Base-by-base conservation (phyloP, 202 grass and related monocot species). In the Schoenoplectus tabernaemontani region DNA sequence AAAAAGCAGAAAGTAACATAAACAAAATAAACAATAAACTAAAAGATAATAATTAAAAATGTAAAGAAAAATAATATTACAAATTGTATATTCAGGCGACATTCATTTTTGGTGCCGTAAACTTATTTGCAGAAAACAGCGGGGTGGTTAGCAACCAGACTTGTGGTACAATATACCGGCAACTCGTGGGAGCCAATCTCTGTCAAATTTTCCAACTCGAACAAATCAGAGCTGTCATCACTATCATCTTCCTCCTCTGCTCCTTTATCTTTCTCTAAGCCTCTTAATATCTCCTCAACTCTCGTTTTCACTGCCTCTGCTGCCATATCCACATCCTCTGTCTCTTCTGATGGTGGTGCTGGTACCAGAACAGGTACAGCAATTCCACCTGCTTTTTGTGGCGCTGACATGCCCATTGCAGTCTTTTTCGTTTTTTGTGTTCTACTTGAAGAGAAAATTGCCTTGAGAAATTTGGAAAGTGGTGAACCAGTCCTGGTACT, bases 211-310 rank as follows among this genome's bases (percentile, higher is more conserved):
- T 97, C 85, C 41, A 97, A 79, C 82, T 97, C 94, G 81, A 97
- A 97, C 59, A 97, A 88, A 80, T 97, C 94, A 20, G 94, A 94
- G 81, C 94, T 97, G 12, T 78, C 73, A 79, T 97, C 94, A 78
- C 94, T 97, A 3, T 82, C 81, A 28, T 51, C 11, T 17, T 10
- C 54, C 47, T 4, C n/a, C n/a, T n/a, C 26, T 50, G 1, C 30
- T 80, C 72, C 19, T 64, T 76, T 24, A 10, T 59, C 24, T 11
- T 61, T 43, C 20, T 81, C 83, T 53, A 88, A 65, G n/a, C 75
- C 57, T 36, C 83, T 78, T 57, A 90, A 80, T 30, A 92, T 81
- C 79, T 90, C 82, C n/a, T 94, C 87, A 51, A 90, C 82, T 88
- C 85, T 86, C 9, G 74, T 86, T 77, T 80, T 82, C 72, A 83